Evolutionary conservation across 768 basidiomycete genomes (phyloP), one percentile per base, ranked within the genome.

Genomic region (Filobasidium floriforme): DNA sequence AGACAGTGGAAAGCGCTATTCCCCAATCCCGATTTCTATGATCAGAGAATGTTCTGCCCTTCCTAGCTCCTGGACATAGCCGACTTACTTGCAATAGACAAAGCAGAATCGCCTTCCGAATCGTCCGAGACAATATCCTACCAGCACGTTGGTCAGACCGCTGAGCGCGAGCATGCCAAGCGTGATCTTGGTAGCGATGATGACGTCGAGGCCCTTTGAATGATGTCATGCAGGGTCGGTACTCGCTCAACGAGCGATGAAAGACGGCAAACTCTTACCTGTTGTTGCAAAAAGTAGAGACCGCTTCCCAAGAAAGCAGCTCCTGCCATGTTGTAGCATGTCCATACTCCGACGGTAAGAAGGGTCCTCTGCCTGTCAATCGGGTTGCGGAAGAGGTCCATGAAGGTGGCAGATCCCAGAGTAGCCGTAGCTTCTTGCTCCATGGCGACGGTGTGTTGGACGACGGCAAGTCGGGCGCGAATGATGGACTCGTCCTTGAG

Each of bases 391-490:
- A 66, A 66, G 41, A 66, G 65, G 57, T 66, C 65, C 51, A 41
- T 66, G 65, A 51, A 51, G 11, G 44, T 29, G 28, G 44, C 49
- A 18, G 59, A 24, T 11, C 65, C 65, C 7, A 66, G 24, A 22
- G 43, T 43, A 29, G 65, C 59, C 5, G 46, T 59, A 18, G 59
- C 59, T 28, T 66, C 41, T 19, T 60, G 65, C 55, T 66, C 65
- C 26, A 66, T 66, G 12, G 65, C 65, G 37, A 66, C 65, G 32
- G 60, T 60, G 37, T 66, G 65, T 28, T 66, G 65, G 32, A 66
- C 59, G 22, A 66, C 59, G 41, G 65, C 65, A 1, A 66, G 60
- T 24, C 65, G 43, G 7, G 65, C 65, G 5, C 59, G 65, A 37
- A 66, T 66, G 29, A 19, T 32, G 7, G 11, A 19, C n/a, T 66